phyloP scores from a whole-genome alignment of 306 rosid genomes.

The Malus sylvestris region DNA sequence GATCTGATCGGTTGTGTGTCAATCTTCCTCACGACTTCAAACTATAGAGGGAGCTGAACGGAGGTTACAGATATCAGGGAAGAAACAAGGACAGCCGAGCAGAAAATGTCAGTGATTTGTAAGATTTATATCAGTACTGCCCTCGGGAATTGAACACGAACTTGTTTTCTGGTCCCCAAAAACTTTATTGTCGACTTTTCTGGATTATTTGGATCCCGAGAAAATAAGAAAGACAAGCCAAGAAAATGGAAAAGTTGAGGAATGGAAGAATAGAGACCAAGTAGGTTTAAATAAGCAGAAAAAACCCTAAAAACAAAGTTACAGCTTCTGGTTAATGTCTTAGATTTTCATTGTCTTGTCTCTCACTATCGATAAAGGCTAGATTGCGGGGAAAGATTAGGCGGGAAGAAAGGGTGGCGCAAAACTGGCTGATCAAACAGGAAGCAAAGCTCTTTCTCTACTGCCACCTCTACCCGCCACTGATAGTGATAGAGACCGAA shows the following conservation, averaged over 20 bases:
- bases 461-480: constrained; percentile 53
- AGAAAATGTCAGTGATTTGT: constrained; percentile 2
- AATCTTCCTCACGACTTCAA: background rate
- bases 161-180: constrained; percentile 18
- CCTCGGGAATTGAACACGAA: constrained; percentile 42
- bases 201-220: constrained; percentile 49
- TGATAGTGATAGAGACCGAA: constrained; percentile 54
- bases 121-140: background rate
- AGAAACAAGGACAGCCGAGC: constrained; percentile 22
- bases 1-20: constrained; percentile 17
- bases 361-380: constrained; percentile 36
- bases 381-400: constrained; percentile 58
- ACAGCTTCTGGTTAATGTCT: constrained; percentile 12
- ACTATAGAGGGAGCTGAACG: background rate
- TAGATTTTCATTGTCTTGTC: constrained; percentile 23
- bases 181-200: constrained; percentile 23
- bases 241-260: constrained; percentile 8
- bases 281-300: constrained; percentile 27
- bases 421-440: constrained; percentile 25
- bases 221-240: background rate
- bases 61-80: constrained; percentile 11
- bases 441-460: constrained; percentile 20
- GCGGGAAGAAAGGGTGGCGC: constrained; percentile 40
- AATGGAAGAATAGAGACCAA: constrained; percentile 21
- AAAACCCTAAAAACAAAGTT: constrained; percentile 28